Base-by-base conservation (phyloP, 1,284 basidiomycete species). In the Sanghuangporus baumii region DNA sequence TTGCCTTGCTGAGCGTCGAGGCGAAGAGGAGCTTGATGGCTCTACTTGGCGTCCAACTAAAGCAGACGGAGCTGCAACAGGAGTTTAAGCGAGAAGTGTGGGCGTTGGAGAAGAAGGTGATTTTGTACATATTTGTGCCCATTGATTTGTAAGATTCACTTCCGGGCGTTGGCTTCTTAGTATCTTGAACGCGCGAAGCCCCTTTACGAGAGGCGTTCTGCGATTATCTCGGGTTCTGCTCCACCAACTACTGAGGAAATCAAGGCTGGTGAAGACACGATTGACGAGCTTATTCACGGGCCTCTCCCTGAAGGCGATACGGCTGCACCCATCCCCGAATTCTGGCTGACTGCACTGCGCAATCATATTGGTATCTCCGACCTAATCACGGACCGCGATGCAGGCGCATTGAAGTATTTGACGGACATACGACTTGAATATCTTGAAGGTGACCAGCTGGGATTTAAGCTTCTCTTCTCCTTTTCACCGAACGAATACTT, bases 31-130 rank as follows among this genome's bases (percentile, higher is more conserved):
- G 88, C 70, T 80, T 98, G 71, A 92, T 96, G 77, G 96, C 89
- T 43, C 82, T 99, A 71, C 97, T 98, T 77, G 96, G 95, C 64
- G 83, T 99, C 51, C 96, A 98, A 77, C 87, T 88, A 68, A 90
- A 96, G 80, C 94, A 98, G 78, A 87, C 88, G 70, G 92, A 96
- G 74, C 85, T 98, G 62, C 94, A 98, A 76, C 91, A 91, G 72
- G 86, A 96, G 81, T 98, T 96, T 85, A 98, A 98, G 79, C 87
- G 90, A 72, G 96, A 98, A 78, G 94, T 95, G 72, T 83, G 98
- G 63, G 94, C 96, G 77, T 85, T 99, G 63, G 96, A 99, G 82
- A 95, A 96, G 81, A 97, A 97, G 82, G 93, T 92, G 68, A 58
- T 82, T 52, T 54, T 98, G 79, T 87, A 90, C 50, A 31, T 51